Evolutionary conservation across 2,329 filamentous ascomycete genomes (phyloP).

Genomic region (Teratosphaeria zuluensis): DNA sequence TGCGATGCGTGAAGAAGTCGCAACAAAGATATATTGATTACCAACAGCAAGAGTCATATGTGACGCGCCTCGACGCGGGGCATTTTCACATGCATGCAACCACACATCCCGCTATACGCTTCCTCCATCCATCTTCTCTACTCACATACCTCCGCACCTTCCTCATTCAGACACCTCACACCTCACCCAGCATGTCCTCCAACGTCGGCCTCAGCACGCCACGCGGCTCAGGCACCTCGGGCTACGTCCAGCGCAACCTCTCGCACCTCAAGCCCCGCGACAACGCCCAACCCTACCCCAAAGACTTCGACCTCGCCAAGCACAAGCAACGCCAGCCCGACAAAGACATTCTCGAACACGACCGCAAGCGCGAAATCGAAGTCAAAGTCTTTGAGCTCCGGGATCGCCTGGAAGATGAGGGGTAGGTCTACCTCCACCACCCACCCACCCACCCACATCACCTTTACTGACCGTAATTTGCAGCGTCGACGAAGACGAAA

Average conservation of each 20-base stretch:
- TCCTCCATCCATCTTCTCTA: not conserved
- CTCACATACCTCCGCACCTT: not conserved
- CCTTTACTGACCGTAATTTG: not conserved
- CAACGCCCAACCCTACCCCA: conserved; percentile 61
- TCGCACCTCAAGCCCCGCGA: conserved; percentile 82
- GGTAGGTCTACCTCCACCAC: conserved; percentile 38
- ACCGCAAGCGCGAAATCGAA: conserved; percentile 81
- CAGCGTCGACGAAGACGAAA: conserved; percentile 79
- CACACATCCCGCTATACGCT: not conserved
- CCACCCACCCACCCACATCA: not conserved
- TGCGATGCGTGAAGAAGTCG: not conserved
- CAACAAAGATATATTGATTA: not conserved
- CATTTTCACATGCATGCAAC: not conserved
- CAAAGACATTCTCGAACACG: conserved; percentile 86
- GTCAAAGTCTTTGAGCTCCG: conserved; percentile 86
- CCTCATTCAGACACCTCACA: not conserved
- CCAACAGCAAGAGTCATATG: not conserved
- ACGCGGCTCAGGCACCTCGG: conserved; percentile 88
- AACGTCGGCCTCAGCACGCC: conserved; percentile 95
- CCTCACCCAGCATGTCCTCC: conserved; percentile 63
- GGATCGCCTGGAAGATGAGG: conserved; percentile 86
- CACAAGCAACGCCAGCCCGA: conserved; percentile 79
- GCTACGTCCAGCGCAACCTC: conserved; percentile 93
- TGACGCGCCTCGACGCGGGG: not conserved
- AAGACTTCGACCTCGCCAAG: conserved; percentile 55